These are phyloP conservation scores for Geranium rotundifolium DNA, from an alignment of 345 rosid genomes.

Conservation along the genomic window DNA sequence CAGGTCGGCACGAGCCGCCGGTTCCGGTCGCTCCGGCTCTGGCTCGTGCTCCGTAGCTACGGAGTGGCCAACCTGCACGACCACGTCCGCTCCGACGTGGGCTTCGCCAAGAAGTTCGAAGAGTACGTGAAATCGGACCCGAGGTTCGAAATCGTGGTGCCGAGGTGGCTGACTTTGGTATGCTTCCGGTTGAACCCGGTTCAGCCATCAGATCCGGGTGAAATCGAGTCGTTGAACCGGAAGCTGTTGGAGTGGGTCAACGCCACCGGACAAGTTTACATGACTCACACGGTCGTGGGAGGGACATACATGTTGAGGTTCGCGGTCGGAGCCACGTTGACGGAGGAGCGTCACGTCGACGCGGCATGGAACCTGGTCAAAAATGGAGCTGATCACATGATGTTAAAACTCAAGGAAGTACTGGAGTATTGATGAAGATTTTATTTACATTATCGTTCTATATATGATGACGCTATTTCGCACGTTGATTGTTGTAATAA, in stretches of 20 bases:
- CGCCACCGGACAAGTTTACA: conserved; percentile 25
- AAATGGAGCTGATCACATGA: conserved; percentile 8
- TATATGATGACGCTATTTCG: no score
- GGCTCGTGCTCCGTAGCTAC: conserved; percentile 25
- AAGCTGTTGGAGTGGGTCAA: conserved; percentile 31
- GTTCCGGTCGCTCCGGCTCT: conserved; percentile 34
- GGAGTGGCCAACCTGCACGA: conserved; percentile 25
- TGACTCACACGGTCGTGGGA: conserved; percentile 27
- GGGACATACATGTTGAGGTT: conserved; percentile 31
- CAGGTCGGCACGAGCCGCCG: conserved; percentile 35
- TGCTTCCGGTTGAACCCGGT: conserved; percentile 21
- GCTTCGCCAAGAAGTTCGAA: conserved; percentile 27
- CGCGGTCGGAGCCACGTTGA: conserved; percentile 37
- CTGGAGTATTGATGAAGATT: no score
- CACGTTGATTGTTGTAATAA: no score
- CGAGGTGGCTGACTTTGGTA: conserved; percentile 22
- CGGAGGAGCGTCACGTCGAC: conserved; percentile 34
- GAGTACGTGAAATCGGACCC: conserved; percentile 23
- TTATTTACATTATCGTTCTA: no score
- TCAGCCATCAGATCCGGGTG: conserved; percentile 3
- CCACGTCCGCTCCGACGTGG: conserved; percentile 28
- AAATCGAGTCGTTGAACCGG: conserved; percentile 17
- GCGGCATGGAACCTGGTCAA: conserved; percentile 34
- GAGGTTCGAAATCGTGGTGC: conserved; percentile 31
- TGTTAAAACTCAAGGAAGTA: neutral